Evolutionary conservation across 371 early-diverging fungal genomes (phyloP).

Genomic region (Mortierella sp.): DNA sequence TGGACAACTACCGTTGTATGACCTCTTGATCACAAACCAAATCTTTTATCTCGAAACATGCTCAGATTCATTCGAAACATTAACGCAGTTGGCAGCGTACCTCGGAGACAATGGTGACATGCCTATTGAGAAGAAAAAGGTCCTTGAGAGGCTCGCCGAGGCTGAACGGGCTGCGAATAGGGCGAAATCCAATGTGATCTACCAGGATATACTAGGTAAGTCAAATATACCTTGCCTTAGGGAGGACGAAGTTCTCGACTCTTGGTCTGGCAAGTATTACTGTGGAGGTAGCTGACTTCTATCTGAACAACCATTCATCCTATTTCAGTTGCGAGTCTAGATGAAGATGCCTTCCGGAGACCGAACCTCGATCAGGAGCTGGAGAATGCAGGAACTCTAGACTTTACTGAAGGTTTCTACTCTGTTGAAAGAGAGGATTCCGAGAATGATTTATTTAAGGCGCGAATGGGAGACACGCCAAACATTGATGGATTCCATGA

Average conservation of each 20-base stretch:
- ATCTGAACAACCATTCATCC: not conserved
- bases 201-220: constrained; percentile 59
- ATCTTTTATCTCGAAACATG: constrained; percentile 77
- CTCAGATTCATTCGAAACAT: constrained; percentile 80
- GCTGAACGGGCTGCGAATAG: constrained; percentile 48
- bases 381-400: constrained; percentile 38
- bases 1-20: constrained; percentile 54
- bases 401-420: constrained; percentile 69
- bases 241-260: not conserved
- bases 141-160: constrained; percentile 48
- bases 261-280: not conserved
- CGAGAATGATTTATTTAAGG: constrained; percentile 37
- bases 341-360: constrained; percentile 69
- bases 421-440: constrained; percentile 49
- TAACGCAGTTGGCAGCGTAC: constrained; percentile 63
- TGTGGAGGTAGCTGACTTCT: not conserved
- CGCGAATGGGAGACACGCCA: constrained; percentile 38
- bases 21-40: constrained; percentile 73
- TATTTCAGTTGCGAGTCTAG: constrained; percentile 63
- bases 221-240: not conserved
- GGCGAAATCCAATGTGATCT: constrained; percentile 43
- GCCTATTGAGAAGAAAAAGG: constrained; percentile 49
- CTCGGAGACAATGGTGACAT: constrained; percentile 50
- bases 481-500: constrained; percentile 54
- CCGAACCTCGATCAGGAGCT: constrained; percentile 20